Conservation (phyloP, 2,329 filamentous ascomycete genomes). For the Juglanconis sp. region DNA sequence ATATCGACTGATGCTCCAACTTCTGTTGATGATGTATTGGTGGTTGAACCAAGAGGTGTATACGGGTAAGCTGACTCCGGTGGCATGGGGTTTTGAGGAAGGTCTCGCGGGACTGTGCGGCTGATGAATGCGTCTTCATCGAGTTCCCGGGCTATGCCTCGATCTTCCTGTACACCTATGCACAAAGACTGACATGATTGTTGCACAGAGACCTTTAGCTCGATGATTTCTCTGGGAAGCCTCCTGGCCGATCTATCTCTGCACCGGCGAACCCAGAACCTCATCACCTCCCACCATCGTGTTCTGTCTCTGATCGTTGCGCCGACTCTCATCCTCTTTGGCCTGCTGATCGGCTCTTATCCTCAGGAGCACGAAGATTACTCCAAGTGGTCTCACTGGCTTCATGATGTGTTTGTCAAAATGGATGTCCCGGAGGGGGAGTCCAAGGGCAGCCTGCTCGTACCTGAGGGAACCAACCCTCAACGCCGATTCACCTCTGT, state of each 20-base stretch:
- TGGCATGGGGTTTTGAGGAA: too few species aligned
- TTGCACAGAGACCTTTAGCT: constrained; percentile 48
- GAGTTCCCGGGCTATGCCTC: too few species aligned
- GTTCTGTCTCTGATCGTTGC: constrained; percentile 30
- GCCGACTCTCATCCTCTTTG: constrained; percentile 36
- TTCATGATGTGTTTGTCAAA: constrained; percentile 22
- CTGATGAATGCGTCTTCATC: too few species aligned
- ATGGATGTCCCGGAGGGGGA: constrained; percentile 33
- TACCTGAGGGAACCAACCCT: constrained; percentile 35
- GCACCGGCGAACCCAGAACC: constrained; percentile 41
- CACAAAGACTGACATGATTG: too few species aligned
- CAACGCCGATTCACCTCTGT: constrained; percentile 44
- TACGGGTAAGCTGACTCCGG: constrained; percentile 21
- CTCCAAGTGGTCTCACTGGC: constrained; percentile 40
- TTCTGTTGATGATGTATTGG: constrained; percentile 46
- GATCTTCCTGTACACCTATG: too few species aligned
- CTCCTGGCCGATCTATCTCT: constrained; percentile 49
- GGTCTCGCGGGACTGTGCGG: too few species aligned
- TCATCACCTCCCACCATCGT: constrained; percentile 38
- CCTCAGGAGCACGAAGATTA: constrained; percentile 49
- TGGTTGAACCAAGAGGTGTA: constrained; percentile 42
- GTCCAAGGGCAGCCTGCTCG: constrained; percentile 43
- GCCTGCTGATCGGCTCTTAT: constrained; percentile 46
- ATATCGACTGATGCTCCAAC: constrained; percentile 42
- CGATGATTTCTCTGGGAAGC: constrained; percentile 49